A percentile compares a stretch with the other conserved stretches of the same genome.
Evolutionary conservation across 2,329 filamentous ascomycete species (phyloP).

Genomic region (Gremmenia infestans): DNA sequence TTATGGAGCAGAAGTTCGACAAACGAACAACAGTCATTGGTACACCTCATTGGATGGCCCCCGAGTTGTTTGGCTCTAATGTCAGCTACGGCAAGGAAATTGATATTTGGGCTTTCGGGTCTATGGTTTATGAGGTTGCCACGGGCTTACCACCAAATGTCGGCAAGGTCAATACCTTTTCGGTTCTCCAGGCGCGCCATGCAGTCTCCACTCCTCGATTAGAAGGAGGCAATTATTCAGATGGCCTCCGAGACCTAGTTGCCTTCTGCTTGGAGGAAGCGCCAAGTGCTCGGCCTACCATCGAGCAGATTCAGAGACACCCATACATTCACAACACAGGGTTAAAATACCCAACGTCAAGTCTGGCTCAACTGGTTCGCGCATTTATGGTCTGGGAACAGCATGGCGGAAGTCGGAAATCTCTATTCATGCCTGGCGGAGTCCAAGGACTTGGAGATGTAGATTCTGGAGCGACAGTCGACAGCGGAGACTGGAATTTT

Average conservation of each 20-base stretch:
- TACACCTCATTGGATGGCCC: constrained; percentile 83
- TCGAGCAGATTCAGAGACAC: constrained; percentile 65
- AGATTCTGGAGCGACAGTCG: constrained; percentile 38
- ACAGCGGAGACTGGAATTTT: constrained; percentile 63
- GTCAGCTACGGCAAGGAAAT: constrained; percentile 66
- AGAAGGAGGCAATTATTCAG: constrained; percentile 66
- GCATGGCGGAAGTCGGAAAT: constrained; percentile 64
- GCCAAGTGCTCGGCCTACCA: constrained; percentile 62
- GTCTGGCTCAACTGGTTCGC: constrained; percentile 61
- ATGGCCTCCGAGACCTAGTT: constrained; percentile 63
- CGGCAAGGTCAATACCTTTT: constrained; percentile 43
- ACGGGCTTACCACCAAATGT: constrained; percentile 71
- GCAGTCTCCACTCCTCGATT: constrained; percentile 62
- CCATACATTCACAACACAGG: constrained; percentile 62
- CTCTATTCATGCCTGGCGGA: constrained; percentile 55
- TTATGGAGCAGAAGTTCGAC: constrained; percentile 68
- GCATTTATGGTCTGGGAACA: constrained; percentile 73
- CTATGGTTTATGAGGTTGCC: constrained; percentile 75
- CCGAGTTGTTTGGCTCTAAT: constrained; percentile 64
- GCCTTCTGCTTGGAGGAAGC: constrained; percentile 69
- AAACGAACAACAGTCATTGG: constrained; percentile 79
- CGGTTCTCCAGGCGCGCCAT: constrained; percentile 49
- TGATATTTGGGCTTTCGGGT: constrained; percentile 83
- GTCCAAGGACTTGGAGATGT: constrained; percentile 43
- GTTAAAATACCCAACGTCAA: constrained; percentile 57